Evolutionary conservation across 2,329 filamentous ascomycete genomes (phyloP).

Genomic region (Diaporthe aspalathi): DNA sequence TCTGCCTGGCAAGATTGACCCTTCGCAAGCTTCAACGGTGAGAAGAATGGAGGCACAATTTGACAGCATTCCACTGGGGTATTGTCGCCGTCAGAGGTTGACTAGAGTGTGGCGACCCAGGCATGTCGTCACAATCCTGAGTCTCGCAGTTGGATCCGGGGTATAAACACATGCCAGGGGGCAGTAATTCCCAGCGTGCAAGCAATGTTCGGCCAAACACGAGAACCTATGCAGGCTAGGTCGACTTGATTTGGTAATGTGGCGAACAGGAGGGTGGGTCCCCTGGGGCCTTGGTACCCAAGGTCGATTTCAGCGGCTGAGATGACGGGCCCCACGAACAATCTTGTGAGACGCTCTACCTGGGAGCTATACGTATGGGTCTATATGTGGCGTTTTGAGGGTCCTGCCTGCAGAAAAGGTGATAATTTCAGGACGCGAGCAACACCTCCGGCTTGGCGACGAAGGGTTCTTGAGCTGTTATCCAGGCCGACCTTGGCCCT

Average conservation of each 20-base stretch:
- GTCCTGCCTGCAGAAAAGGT: not conserved
- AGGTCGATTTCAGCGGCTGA: not conserved
- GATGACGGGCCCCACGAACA: not conserved
- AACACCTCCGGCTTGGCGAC: not conserved
- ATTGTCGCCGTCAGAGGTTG: not conserved
- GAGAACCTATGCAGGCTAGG: not conserved
- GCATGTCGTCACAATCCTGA: too few species aligned
- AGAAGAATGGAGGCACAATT: not conserved
- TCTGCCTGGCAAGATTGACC: not conserved
- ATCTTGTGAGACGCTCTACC: not conserved
- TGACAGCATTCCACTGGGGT: too few species aligned
- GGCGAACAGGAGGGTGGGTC: not conserved
- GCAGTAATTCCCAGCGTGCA: not conserved
- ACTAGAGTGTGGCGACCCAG: not conserved
- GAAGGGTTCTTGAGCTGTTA: too few species aligned
- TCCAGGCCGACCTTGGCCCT: too few species aligned
- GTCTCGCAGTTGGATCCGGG: not conserved
- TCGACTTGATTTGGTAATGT: not conserved
- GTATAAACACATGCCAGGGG: not conserved
- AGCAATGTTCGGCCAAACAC: not conserved
- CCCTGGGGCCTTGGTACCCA: not conserved
- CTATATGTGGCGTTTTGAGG: conserved; percentile 1
- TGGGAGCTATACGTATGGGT: not conserved
- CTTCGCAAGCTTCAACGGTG: too few species aligned
- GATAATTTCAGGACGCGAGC: not conserved